Base-by-base conservation (phyloP, 2,329 filamentous ascomycete species). In the Curvularia sp. region DNA sequence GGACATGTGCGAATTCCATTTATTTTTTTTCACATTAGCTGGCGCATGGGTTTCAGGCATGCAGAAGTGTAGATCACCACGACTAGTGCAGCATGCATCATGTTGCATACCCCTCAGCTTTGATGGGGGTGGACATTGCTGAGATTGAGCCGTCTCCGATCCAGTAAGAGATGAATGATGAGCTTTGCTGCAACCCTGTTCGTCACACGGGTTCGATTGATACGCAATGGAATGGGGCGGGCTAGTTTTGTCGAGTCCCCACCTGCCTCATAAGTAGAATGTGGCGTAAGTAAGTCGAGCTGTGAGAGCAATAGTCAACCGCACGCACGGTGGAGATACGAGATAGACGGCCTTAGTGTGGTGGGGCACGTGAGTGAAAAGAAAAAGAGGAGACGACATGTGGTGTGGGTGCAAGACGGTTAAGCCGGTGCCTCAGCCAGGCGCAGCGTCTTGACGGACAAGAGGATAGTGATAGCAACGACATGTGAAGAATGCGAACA, bases 61-160 rank as follows among this genome's bases (percentile, higher is more conserved):
- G 28, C 47, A 25, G 38, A 49, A 30, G 39, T 38, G 39, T 36
- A 30, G 55, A 57, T 57, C 55, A 32, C 27, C 30, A 45, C 43
- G 27, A 39, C 46, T 55, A 46, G 49, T 32, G 38, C 19, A 49
- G 25, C 38, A 32, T 49, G 39, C 46, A 39, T n/a, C 27, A n/a
- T 19, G n/a, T 12, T 32, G 45, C 55, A 38, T 32, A 46, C 34
- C 32, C 43, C 25, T 46, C 49, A 15, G 27, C 13, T 13, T 39
- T 9, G 39, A 36, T 41, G 15, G 39, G 21, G n/a, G 21, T 19
- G 39, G 38, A 30, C 28, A 34, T 34, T 47, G 51, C 45, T 39
- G 30, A 38, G 21, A 39, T 25, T n/a, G 51, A 46, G 38, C 43
- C 41, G 38, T 55, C 39, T 30, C 39, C 30, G 45, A 42, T 45